Conservation (phyloP, 805 yeast genomes). For the Millerago galiae region DNA sequence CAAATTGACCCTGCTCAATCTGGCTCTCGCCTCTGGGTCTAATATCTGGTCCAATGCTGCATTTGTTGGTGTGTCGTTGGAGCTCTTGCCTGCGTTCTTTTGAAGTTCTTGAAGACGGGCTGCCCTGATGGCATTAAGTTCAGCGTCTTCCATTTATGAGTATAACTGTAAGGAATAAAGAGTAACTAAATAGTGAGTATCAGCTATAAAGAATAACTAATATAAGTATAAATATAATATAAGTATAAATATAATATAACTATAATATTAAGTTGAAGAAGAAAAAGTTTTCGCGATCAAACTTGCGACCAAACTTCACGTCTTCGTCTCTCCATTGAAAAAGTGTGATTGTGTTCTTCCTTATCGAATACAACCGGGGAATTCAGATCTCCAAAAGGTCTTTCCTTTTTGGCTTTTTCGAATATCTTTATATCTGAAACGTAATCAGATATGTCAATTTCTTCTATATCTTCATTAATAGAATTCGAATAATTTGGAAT, state of each 20-base stretch:
- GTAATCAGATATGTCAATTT: constrained; percentile 23
- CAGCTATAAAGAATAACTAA: too few species aligned
- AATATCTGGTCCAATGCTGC: constrained; percentile 57
- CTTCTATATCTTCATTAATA: constrained; percentile 6
- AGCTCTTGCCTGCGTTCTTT: constrained; percentile 35
- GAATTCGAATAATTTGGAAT: constrained; percentile 22
- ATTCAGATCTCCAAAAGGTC: constrained; percentile 34
- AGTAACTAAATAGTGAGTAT: too few species aligned
- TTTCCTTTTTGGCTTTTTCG: constrained; percentile 26
- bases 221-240: too few species aligned
- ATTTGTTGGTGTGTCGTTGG: constrained; percentile 3
- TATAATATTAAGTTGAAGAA: too few species aligned
- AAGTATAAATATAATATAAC: too few species aligned
- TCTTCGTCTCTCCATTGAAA: constrained; percentile 22
- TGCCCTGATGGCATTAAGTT: constrained; percentile 82
- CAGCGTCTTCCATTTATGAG: constrained; percentile 72
- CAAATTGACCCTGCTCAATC: constrained; percentile 77
- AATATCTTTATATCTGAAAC: constrained; percentile 31
- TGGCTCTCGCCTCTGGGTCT: constrained; percentile 79
- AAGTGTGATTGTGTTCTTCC: constrained; percentile 22
- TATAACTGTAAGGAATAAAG: too few species aligned
- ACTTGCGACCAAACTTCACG: constrained; percentile 15
- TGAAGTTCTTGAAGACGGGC: constrained; percentile 89
- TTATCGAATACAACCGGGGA: constrained; percentile 34
- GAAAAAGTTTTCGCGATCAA: background rate